phyloP scores from a whole-genome alignment of 805 yeast genomes.

The Kluyveromyces nonfermentans region DNA sequence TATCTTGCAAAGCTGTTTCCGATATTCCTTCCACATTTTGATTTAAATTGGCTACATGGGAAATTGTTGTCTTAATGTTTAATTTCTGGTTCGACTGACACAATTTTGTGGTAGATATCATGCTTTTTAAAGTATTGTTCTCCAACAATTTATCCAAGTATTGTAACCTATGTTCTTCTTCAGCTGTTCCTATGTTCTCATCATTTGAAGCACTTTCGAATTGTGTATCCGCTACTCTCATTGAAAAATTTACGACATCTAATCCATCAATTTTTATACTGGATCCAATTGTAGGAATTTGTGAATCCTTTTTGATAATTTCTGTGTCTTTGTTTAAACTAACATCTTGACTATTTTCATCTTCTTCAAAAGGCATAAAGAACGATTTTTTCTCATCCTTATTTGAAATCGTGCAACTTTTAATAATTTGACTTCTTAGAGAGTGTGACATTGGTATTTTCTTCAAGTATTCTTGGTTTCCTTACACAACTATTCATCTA shows the following conservation, averaged over 20 bases:
- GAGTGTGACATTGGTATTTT: neutral
- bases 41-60: too few relatives aligned
- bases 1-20: too few relatives aligned
- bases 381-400: neutral
- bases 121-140: neutral
- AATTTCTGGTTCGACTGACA: too few relatives aligned
- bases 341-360: neutral
- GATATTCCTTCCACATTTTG: too few relatives aligned
- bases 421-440: neutral
- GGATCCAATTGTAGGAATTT: conserved; percentile 2
- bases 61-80: too few relatives aligned
- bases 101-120: too few relatives aligned
- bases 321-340: neutral
- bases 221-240: neutral
- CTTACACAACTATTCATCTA: neutral
- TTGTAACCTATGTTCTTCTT: neutral
- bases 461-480: too few relatives aligned
- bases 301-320: neutral
- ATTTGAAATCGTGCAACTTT: neutral
- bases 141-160: neutral
- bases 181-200: neutral
- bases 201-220: neutral
- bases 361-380: neutral
- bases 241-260: conserved; percentile 1
- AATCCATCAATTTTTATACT: conserved; percentile 1